Base-by-base conservation (phyloP, 2,329 filamentous ascomycete genomes). In the Talaromyces sp. region DNA sequence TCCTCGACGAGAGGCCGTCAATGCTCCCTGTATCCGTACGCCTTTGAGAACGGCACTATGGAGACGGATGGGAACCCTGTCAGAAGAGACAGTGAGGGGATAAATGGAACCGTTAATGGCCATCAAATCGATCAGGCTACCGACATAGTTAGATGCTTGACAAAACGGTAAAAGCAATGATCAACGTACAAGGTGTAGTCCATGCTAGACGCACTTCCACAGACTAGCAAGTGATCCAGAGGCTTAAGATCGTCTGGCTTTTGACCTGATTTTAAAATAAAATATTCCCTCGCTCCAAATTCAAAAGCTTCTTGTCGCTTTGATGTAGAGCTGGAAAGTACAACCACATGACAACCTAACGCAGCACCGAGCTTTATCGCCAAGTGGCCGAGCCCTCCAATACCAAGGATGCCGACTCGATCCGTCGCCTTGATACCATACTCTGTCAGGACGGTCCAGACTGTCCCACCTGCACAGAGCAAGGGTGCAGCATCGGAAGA, bases 371-470 rank as follows among this genome's bases (percentile, higher is more conserved):
- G 88, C 63, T 89, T 79, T 21, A 91, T 71, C 0, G 82, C 88
- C 61, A 90, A 84, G 65, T 91, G 87, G 0, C 88, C 0, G 2
- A 91, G 75, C 0, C 88, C 88, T 22, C 88, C 88, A 8, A 91
- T 75, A 3, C 88, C 87, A n/a, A 89, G 78, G 48, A 91, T 81
- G 0, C 82, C 88, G 1, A 91, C 86, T 8, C 75, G 79, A 70
- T 88, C 88, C 1, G 86, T 88, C 0, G 86, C 83, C 2, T 84
- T 83, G 6, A 89, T 84, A 58, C 65, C 66, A 41, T 70, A 84
- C 10, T 35, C 28, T 22, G 81, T 81, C 5, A 92, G 73, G 0
- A 88, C 86, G 1, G 80, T 81, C 70, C 69, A 75, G 22, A 74
- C 69, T 1, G 73, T 75, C 1, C 67, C 72, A n/a, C 73, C 73